These are phyloP conservation scores for Raphidocelis subcapitata DNA, from an alignment of 139 green algal genomes.

Conservation along the genomic window DNA sequence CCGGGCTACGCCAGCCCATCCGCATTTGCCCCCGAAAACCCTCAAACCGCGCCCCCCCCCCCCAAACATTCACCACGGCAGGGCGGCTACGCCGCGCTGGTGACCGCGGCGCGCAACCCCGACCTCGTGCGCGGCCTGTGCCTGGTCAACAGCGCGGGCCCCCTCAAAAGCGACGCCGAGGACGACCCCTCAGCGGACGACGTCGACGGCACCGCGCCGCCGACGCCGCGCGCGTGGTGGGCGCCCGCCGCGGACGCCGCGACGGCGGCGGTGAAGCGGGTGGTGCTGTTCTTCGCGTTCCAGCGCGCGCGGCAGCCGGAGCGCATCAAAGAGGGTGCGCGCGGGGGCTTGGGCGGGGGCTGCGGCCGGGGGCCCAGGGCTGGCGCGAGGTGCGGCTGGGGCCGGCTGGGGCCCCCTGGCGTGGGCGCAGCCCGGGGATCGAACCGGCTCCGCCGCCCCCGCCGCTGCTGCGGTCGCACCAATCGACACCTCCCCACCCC, in stretches of 20 bases:
- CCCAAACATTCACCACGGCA: no score
- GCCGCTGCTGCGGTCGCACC: no score
- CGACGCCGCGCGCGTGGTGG: conserved; percentile 22
- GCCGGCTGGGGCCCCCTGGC: no score
- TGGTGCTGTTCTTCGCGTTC: conserved; percentile 66
- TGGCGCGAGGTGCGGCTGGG: no score
- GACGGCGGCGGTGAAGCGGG: conserved; percentile 45
- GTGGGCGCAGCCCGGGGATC: no score
- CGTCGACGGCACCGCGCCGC: background rate
- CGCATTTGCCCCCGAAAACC: no score
- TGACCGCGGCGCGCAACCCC: conserved; percentile 41
- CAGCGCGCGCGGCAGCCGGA: conserved; percentile 67
- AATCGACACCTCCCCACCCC: no score
- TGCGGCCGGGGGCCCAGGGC: background rate
- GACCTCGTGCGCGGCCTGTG: conserved; percentile 49
- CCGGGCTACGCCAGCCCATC: no score
- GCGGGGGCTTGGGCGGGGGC: background rate
- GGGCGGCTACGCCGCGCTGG: conserved; percentile 71
- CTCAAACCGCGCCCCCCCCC: no score
- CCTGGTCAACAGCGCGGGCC: background rate
- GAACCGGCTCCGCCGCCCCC: no score
- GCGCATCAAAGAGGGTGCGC: conserved; percentile 56
- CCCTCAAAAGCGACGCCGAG: no score
- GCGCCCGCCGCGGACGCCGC: background rate
- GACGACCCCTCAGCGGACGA: background rate